A percentile compares a stretch with the other conserved stretches of the same genome.
Conservation (phyloP, 2,329 filamentous ascomycete species). For the Epichloe coenophiala region DNA sequence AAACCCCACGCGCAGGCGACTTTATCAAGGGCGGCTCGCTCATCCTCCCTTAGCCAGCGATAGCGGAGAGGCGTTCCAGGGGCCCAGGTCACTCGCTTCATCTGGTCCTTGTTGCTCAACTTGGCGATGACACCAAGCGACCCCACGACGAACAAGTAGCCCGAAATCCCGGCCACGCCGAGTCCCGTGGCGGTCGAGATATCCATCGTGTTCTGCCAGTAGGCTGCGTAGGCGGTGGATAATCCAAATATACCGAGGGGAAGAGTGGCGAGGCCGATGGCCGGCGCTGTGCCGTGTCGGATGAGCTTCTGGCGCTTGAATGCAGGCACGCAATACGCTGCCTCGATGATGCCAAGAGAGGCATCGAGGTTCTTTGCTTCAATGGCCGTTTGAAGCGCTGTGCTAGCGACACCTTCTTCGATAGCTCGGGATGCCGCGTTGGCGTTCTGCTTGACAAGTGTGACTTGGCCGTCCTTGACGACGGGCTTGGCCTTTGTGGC, state of each 20-base stretch:
- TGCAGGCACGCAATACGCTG: conserved; percentile 51
- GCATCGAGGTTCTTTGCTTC: conserved; percentile 63
- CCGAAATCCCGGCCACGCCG: conserved; percentile 66
- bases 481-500: conserved; percentile 66
- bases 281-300: conserved; percentile 47
- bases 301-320: conserved; percentile 56
- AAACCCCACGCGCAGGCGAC: conserved; percentile 89
- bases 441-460: conserved; percentile 51
- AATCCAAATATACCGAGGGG: conserved; percentile 58
- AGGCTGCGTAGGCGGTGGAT: conserved; percentile 36
- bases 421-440: conserved; percentile 59
- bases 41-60: conserved; percentile 81
- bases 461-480: conserved; percentile 42
- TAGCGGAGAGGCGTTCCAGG: conserved; percentile 66
- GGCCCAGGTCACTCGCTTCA: conserved; percentile 85
- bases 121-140: conserved; percentile 75
- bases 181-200: conserved; percentile 59
- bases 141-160: conserved; percentile 70
- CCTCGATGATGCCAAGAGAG: conserved; percentile 62
- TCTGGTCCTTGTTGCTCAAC: conserved; percentile 84
- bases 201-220: conserved; percentile 58
- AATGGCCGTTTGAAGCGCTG: conserved; percentile 69
- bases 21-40: conserved; percentile 73
- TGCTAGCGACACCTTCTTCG: conserved; percentile 52
- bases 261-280: conserved; percentile 40